Evolutionary conservation across 495 filamentous ascomycete genomes (phyloP), one percentile per base, ranked within the genome.

Genomic region (Cercophora sp.): DNA sequence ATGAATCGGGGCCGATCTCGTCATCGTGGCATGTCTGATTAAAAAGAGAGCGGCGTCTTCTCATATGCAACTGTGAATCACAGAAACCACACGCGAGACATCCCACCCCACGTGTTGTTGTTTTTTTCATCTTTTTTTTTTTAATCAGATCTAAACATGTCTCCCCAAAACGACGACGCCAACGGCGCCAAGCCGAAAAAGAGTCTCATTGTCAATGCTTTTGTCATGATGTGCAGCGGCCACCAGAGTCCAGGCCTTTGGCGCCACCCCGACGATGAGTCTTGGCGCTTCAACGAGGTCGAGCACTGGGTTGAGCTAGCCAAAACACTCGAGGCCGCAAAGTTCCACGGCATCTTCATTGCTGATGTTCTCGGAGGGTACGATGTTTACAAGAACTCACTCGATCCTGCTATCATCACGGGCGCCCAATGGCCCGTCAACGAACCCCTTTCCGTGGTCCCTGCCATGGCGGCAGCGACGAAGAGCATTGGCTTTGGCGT

Each of bases 361-460:
- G 44, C 44, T 16, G 76, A 59, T 50, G 45, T 60, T 22, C 39
- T 57, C 34, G 54, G 66, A 10, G 83, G 82, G 1, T 85, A 87
- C 58, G 84, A 87, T 60, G 81, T 86, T 4, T 87, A 86, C 59
- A 79, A 77, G 29, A 61, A 73, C 11, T 81, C 80, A 5, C 69
- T 85, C 0, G 76, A 76, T 9, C 77, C 83, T 0, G 79, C 81
- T 6, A 74, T 84, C 26, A 53, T 72, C 24, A 78, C 82, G 2
- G 84, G 80, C 8, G 79, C 84, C 0, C 83, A 87, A 63, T 86
- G 83, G 80, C 84, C 84, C 0, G 81, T 85, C 2, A 84, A 82
- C 37, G 72, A 77, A 41, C 73, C 67, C 19, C 60, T 69, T 13
- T 66, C 62, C 4, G 68, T 78, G 13, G 70, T 77, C 32, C 63